These are phyloP conservation scores for Ophiocordyceps camponoti-saundersi DNA, from an alignment of 2,329 filamentous ascomycete genomes.

Conservation along the genomic window DNA sequence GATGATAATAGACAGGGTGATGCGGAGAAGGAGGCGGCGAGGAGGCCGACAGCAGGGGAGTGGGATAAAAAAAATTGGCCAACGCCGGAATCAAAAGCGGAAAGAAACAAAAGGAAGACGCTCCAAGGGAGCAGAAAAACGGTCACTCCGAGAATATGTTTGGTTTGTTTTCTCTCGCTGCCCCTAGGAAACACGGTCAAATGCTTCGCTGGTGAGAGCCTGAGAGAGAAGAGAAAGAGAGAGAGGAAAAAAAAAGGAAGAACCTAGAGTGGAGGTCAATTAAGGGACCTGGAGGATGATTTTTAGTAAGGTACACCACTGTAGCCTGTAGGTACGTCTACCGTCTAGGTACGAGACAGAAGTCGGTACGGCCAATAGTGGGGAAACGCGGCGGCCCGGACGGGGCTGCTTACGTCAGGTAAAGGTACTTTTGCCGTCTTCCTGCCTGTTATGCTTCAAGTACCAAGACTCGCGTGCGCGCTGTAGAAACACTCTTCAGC, in stretches of 20 bases:
- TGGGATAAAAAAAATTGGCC: conserved; percentile 1
- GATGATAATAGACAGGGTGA: neutral
- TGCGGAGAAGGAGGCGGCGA: conserved; percentile 1
- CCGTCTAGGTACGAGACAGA: neutral
- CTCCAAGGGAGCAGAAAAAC: neutral
- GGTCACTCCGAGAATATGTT: neutral
- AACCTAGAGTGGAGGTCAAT: conserved; percentile 1
- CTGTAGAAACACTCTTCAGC: neutral
- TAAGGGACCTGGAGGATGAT: neutral
- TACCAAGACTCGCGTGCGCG: neutral
- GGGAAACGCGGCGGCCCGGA: neutral
- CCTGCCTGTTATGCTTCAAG: neutral
- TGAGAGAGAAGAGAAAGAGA: no score
- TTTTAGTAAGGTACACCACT: neutral
- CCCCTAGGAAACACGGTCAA: neutral
- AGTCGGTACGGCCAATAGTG: neutral
- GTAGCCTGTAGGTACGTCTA: no score
- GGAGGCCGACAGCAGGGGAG: neutral
- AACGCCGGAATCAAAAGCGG: neutral
- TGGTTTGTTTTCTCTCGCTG: neutral
- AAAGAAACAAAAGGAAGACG: neutral
- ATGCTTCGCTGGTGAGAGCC: neutral
- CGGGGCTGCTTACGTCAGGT: neutral
- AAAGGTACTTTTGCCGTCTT: neutral
- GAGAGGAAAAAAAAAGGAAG: conserved; percentile 1